These are phyloP conservation scores for Tinospora cordifolia DNA, from an alignment of 164 flowering plant genomes.

Conservation along the genomic window DNA sequence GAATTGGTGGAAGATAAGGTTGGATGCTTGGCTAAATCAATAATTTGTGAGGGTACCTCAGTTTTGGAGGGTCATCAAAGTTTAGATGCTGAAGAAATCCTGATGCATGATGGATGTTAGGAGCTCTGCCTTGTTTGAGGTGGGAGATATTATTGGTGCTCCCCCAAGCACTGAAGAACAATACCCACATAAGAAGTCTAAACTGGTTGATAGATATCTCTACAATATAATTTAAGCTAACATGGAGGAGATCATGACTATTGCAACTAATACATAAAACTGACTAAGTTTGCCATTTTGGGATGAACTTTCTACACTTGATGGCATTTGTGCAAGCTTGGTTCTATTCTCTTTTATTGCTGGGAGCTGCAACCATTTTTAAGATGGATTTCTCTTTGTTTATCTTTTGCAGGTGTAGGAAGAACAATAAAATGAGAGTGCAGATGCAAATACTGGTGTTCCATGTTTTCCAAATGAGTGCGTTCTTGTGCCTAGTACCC, in stretches of 20 bases:
- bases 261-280: not conserved
- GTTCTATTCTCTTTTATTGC: conserved; percentile 22
- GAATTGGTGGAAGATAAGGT: not conserved
- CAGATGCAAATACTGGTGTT: conserved; percentile 15
- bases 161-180: conserved; percentile 3
- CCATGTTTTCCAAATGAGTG: conserved; percentile 26
- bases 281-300: conserved; percentile 9
- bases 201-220: conserved; percentile 9
- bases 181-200: conserved; percentile 1
- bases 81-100: conserved; percentile 5
- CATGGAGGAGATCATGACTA: conserved; percentile 11
- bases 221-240: conserved; percentile 9
- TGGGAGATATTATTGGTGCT: conserved; percentile 1
- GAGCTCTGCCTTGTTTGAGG: conserved; percentile 6
- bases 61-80: not conserved
- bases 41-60: conserved; percentile 6
- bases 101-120: not conserved
- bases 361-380: conserved; percentile 18
- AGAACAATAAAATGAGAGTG: conserved; percentile 16
- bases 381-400: conserved; percentile 25
- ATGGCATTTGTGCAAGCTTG: conserved; percentile 16
- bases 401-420: conserved; percentile 47
- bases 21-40: not conserved
- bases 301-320: conserved; percentile 11
- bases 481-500: conserved; percentile 20